These are phyloP conservation scores for Saccharomyces pastorianus DNA, from an alignment of 1,139 yeast genomes.

Conservation along the genomic window DNA sequence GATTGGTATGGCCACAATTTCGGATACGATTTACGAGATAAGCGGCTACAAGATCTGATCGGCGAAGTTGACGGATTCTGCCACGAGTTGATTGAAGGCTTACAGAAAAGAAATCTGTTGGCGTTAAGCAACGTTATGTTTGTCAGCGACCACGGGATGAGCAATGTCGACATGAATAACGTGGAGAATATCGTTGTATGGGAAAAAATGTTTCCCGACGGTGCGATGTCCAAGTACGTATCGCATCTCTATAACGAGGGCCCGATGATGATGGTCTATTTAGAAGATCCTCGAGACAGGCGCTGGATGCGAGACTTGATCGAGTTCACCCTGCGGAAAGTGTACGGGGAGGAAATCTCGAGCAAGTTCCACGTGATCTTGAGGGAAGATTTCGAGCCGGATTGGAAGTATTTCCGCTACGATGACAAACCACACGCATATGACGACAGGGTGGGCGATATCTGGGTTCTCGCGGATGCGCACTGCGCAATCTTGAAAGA, in stretches of 20 bases:
- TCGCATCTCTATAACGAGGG: conserved; percentile 12
- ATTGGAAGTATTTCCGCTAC: background rate
- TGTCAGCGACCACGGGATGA: conserved; percentile 92
- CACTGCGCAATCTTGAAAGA: background rate
- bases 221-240: conserved; percentile 5
- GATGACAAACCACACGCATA: background rate
- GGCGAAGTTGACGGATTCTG: conserved; percentile 58
- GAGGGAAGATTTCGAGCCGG: background rate
- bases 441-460: background rate
- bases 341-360: background rate
- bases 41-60: conserved; percentile 45
- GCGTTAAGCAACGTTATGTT: conserved; percentile 65
- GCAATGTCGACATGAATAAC: conserved; percentile 30
- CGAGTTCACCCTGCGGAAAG: background rate
- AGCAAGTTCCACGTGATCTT: background rate
- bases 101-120: conserved; percentile 48
- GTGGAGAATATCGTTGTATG: conserved; percentile 11
- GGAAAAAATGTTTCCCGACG: conserved; percentile 12
- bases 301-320: background rate
- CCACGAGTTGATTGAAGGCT: conserved; percentile 40
- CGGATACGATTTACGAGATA: conserved; percentile 42
- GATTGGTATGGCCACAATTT: conserved; percentile 66
- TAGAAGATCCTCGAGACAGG: conserved; percentile 3
- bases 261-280: conserved; percentile 11
- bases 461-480: background rate